Percentiles rank a stretch among this genome's conserved stretches.
Conservation (phyloP, 2,329 filamentous ascomycete genomes). For the Pseudogymnoascus sp. region DNA sequence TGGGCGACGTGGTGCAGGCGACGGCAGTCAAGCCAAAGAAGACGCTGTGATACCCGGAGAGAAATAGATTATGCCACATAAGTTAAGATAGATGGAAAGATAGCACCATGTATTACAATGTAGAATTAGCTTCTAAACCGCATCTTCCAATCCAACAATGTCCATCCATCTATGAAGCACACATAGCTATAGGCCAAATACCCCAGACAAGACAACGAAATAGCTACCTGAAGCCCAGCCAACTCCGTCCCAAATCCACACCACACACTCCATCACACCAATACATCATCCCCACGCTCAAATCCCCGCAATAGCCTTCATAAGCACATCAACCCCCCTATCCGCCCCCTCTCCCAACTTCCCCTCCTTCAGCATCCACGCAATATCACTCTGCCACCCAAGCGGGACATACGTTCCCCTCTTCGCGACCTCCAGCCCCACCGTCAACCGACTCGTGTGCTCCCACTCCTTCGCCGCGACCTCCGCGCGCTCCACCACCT, state of each 20-base stretch:
- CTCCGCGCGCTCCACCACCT: slow-evolving; percentile 80
- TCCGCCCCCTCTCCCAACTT: slow-evolving; percentile 36
- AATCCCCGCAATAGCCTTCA: slow-evolving; percentile 51
- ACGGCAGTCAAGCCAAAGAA: slow-evolving; percentile 12
- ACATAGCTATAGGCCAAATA: background rate
- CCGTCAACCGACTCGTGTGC: slow-evolving; percentile 82
- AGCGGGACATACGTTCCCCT: slow-evolving; percentile 74
- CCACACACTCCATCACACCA: background rate
- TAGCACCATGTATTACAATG: background rate
- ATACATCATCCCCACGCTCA: slow-evolving; percentile 24
- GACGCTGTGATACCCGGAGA: background rate
- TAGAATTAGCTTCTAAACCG: background rate
- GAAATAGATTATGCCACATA: background rate
- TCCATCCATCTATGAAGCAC: background rate
- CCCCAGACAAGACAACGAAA: background rate
- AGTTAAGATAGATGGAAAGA: background rate
- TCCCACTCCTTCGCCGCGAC: slow-evolving; percentile 88
- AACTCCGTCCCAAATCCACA: background rate
- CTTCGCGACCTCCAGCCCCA: slow-evolving; percentile 74
- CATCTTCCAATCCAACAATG: background rate
- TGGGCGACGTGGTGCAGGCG: slow-evolving; percentile 20
- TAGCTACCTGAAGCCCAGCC: background rate
- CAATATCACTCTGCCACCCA: slow-evolving; percentile 80
- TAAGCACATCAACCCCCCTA: slow-evolving; percentile 48
- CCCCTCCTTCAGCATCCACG: slow-evolving; percentile 59